Evolutionary conservation across 129 eudicot genomes (phyloP).

Genomic region (Artemisia annua): DNA sequence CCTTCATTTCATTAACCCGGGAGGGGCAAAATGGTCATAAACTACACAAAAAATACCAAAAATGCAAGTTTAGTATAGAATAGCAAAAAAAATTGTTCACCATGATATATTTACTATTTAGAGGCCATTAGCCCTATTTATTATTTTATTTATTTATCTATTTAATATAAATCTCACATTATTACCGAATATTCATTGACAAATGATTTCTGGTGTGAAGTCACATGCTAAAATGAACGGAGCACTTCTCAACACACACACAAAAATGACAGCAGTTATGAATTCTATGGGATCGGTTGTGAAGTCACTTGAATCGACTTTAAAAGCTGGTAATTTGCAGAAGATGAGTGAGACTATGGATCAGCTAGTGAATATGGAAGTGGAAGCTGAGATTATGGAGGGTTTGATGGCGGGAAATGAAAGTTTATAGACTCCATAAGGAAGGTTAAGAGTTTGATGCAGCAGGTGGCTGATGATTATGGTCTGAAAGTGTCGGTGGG

Average conservation of each 20-base stretch:
- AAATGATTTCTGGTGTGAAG: constrained; percentile 26
- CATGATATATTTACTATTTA: too few relatives aligned
- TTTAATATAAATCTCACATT: too few relatives aligned
- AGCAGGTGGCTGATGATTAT: constrained; percentile 96
- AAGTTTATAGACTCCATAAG: constrained; percentile 80
- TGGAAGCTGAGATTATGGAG: constrained; percentile 93
- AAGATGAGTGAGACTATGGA: constrained; percentile 97
- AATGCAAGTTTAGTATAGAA: too few relatives aligned
- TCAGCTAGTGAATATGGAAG: constrained; percentile 81
- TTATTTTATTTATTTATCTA: too few relatives aligned
- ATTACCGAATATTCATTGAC: too few relatives aligned
- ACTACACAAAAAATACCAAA: too few relatives aligned
- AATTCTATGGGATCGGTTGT: constrained; percentile 80
- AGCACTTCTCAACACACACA: constrained; percentile 44
- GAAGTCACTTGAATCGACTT: constrained; percentile 75
- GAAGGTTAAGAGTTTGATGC: constrained; percentile 82
- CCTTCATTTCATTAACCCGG: too few relatives aligned
- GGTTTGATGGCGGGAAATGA: constrained; percentile 92
- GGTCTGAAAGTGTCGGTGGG: constrained; percentile 91
- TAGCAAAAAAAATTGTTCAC: too few relatives aligned
- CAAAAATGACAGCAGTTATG: constrained; percentile 69
- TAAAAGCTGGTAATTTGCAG: constrained; percentile 75
- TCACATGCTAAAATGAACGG: too few relatives aligned
- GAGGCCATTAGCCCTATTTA: too few relatives aligned
- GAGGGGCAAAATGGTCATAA: too few relatives aligned